These are phyloP conservation scores for Globisporangium nodosum DNA, from an alignment of 352 stramenopile genomes.

Conservation along the genomic window DNA sequence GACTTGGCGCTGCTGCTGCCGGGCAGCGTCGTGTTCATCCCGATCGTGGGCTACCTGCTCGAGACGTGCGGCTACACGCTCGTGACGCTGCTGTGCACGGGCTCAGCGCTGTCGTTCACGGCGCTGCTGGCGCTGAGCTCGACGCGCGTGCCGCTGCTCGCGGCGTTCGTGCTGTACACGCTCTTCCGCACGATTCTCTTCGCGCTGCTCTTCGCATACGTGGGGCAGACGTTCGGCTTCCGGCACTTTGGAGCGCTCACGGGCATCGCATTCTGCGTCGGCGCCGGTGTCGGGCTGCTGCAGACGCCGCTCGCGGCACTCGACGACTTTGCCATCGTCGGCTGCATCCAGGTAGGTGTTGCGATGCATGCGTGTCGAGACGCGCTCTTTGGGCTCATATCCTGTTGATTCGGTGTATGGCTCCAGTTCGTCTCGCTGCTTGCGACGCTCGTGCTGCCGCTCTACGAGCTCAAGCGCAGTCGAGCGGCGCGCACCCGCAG, in stretches of 20 bases:
- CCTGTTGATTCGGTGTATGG: neutral
- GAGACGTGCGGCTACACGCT: slow-evolving; percentile 65
- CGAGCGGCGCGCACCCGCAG: neutral
- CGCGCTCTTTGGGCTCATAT: neutral
- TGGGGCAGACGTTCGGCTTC: slow-evolving; percentile 79
- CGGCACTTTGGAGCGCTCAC: slow-evolving; percentile 79
- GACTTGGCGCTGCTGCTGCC: slow-evolving; percentile 64
- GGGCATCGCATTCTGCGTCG: slow-evolving; percentile 71
- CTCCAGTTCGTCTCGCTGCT: slow-evolving; percentile 40
- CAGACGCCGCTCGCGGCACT: slow-evolving; percentile 59
- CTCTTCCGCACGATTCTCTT: slow-evolving; percentile 84
- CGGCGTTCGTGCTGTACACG: slow-evolving; percentile 64
- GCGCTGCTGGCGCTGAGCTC: slow-evolving; percentile 34
- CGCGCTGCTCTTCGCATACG: slow-evolving; percentile 73
- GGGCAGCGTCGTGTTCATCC: slow-evolving; percentile 66
- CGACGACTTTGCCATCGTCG: slow-evolving; percentile 35
- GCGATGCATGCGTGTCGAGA: neutral
- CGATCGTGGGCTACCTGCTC: slow-evolving; percentile 64
- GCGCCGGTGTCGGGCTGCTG: slow-evolving; percentile 51
- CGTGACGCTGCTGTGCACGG: slow-evolving; percentile 39
- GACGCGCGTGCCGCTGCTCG: slow-evolving; percentile 27
- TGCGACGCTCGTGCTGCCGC: slow-evolving; percentile 37
- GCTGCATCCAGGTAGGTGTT: slow-evolving; percentile 36
- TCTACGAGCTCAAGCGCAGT: slow-evolving; percentile 36
- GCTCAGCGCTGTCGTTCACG: slow-evolving; percentile 38